Evolutionary conservation across 805 yeast species (phyloP).

Genomic region (Kuraishia piskuri): DNA sequence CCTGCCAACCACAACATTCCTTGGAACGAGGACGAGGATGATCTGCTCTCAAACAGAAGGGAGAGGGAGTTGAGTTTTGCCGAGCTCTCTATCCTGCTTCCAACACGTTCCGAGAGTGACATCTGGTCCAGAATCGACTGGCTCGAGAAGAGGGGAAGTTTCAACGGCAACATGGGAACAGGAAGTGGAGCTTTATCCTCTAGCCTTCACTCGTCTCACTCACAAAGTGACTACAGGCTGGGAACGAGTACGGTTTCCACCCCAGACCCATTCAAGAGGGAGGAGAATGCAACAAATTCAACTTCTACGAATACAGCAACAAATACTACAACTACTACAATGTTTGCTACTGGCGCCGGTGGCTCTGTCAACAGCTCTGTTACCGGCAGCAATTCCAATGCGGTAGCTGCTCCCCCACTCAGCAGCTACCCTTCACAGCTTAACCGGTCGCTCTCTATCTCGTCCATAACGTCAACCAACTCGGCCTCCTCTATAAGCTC

Average conservation of each 20-base stretch:
- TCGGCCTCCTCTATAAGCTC: slow-evolving; percentile 2
- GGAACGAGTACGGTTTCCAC: not conserved
- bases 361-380: no score
- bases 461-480: not conserved
- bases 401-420: not conserved
- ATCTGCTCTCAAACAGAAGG: slow-evolving; percentile 43
- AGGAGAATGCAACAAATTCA: not conserved
- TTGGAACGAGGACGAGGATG: slow-evolving; percentile 68
- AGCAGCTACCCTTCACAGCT: not conserved
- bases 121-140: slow-evolving; percentile 54
- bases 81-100: slow-evolving; percentile 66
- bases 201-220: not conserved
- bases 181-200: not conserved
- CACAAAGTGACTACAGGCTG: not conserved
- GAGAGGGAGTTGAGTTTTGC: slow-evolving; percentile 56
- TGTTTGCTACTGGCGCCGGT: not conserved
- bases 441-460: not conserved
- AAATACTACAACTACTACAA: not conserved
- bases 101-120: slow-evolving; percentile 67
- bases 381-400: not conserved
- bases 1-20: slow-evolving; percentile 19
- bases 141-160: slow-evolving; percentile 19
- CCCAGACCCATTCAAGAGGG: not conserved
- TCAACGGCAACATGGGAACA: not conserved
- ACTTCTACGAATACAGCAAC: not conserved